Evolutionary conservation across 208 protist genomes (phyloP).

Genomic region (Acanthamoeba lenticulata): DNA sequence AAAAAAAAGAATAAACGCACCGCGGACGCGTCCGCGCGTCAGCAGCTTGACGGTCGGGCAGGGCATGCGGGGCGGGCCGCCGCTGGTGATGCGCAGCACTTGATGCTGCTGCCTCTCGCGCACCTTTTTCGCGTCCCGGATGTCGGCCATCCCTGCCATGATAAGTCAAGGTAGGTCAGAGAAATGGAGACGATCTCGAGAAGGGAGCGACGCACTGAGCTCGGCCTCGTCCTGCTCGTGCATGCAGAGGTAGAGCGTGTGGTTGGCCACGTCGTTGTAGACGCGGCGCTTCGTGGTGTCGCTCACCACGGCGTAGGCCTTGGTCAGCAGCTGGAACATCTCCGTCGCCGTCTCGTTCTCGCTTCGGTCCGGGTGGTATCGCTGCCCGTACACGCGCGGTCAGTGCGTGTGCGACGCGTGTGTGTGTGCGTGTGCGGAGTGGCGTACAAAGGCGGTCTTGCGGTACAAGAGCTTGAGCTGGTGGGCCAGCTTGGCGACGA

Average conservation of each 20-base stretch:
- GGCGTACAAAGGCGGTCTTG: neutral
- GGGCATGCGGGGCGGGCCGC: neutral
- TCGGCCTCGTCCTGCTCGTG: neutral
- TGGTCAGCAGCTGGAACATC: neutral
- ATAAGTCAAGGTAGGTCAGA: no score
- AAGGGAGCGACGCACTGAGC: neutral
- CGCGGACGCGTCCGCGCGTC: no score
- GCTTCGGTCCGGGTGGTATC: neutral
- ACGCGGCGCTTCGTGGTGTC: neutral
- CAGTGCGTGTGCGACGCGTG: no score
- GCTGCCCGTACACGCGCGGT: neutral
- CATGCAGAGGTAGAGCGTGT: constrained; percentile 2
- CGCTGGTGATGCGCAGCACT: neutral
- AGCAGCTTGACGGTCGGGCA: neutral
- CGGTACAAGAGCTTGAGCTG: neutral
- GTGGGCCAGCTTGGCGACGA: neutral
- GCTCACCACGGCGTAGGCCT: neutral
- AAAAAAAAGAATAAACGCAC: no score
- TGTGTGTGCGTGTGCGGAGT: neutral
- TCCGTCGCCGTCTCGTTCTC: neutral
- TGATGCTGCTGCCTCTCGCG: neutral
- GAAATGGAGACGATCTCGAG: no score
- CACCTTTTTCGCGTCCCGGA: neutral
- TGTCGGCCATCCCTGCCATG: constrained; percentile 24
- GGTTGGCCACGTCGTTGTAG: neutral